Base-by-base conservation (phyloP, 768 basidiomycete genomes). In the Phlebiopsis flavidoalba region DNA sequence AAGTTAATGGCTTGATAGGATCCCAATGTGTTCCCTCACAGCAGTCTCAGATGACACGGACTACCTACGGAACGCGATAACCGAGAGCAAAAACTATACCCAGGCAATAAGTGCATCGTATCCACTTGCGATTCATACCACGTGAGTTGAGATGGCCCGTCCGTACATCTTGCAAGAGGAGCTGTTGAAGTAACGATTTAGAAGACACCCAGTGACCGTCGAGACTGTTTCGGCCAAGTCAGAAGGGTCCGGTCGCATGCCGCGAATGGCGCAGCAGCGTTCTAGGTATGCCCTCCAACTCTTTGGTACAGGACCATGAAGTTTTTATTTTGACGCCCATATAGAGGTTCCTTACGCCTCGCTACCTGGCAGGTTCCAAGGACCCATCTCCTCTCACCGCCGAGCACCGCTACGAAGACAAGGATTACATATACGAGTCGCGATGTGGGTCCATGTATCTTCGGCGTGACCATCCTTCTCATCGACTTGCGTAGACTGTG, bases 321-420 rank as follows among this genome's bases (percentile, higher is more conserved):
- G 24, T 36, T 26, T 5, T 26, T 5, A 22, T 36, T 31, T n/a
- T 11, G 3, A 10, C n/a, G 26, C 48, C 14, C 7, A 5, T 48
- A 14, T 59, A 91, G 88, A 92, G 74, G 75, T 92, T 56, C 88
- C 89, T 5, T 92, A 87, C 67, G 89, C 85, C 2, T 70, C 87
- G 15, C 82, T 87, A 31, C 87, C 88, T 0, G 71, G 67, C 14
- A 79, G 88, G 24, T 91, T 90, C 65, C 73, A 83, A 53, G n/a
- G 85, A 91, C 66, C 84, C 88, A 3, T 66, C 77, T 24, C 75
- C 82, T 0, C 72, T 91, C 4, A 84, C 88, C 1, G 54, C 73
- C 3, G 72, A 73, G 48, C 84, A 81, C 68, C 75, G 71, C 15
- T 92, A 91, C 60, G 79, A 83, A 48, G 70, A 74, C 15, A 86